Evolutionary conservation across 495 filamentous ascomycete genomes (phyloP), one percentile per base, ranked within the genome.

Genomic region (Rostrohypoxylon terebratum): DNA sequence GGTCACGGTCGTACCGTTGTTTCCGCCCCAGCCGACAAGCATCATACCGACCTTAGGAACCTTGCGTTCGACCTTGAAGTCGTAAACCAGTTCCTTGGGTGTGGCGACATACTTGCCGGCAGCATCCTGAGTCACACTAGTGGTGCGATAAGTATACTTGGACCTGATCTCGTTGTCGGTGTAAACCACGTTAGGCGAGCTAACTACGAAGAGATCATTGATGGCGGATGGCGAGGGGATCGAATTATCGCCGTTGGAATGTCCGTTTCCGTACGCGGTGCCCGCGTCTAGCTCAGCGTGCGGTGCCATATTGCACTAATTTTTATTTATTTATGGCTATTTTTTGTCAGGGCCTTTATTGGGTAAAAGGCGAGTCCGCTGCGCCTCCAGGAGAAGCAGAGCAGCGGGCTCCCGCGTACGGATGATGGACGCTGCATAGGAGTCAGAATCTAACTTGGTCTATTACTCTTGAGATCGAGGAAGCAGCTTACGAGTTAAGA

Each of bases 11-110:
- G 93, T 91, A 76, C 96, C 96, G 79, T 99, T 98, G 90, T 99
- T 99, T 76, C 96, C 96, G 83, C 96, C 96, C 93, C 90, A 96
- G 68, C 96, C 96, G 69, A 98, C 96, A 77, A 99, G 88, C 96
- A 99, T 98, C 85, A 97, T 86, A 77, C 96, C 96, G 67, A 93
- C 87, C 87, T 97, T 98, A 81, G 93, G 93, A 44, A 98, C 88
- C 81, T 93, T 93, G 78, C 94, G 93, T 78, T 97, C 92, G 77
- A 96, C 92, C 88, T 97, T 97, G 92, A 99, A 98, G 85, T 98
- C 90, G 81, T 98, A 98, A 72, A 90, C 83, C 65, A 91, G 94
- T 82, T 97, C 90, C 85, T 93, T 92, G 73, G 96, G 96, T 47
- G 88, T 90, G 66, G 93, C 96, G 55, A 94, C 88, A 79, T 90